phyloP scores from a whole-genome alignment of 768 basidiomycete genomes.

The Termitomyces titanicus region DNA sequence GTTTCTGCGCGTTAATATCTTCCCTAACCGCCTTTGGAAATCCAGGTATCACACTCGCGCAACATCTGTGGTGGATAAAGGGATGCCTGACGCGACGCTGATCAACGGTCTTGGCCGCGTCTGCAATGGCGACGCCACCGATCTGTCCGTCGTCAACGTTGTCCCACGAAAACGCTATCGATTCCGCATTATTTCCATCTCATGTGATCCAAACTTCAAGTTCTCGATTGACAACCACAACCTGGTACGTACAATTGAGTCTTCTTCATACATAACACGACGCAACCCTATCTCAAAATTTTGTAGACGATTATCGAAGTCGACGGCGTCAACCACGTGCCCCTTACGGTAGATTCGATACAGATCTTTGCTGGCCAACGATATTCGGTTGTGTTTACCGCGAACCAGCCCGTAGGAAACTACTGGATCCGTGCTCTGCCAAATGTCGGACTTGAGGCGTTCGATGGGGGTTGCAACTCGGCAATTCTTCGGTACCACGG shows the following conservation, averaged over 20 bases:
- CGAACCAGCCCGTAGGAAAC: not conserved
- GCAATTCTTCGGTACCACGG: conserved; percentile 1
- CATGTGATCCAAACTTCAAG: conserved; percentile 30
- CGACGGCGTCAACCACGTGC: conserved; percentile 1
- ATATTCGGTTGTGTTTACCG: not conserved
- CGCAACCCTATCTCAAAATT: not conserved
- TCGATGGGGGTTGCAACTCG: conserved; percentile 2
- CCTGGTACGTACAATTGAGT: conserved; percentile 19
- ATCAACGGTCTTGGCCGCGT: conserved; percentile 2
- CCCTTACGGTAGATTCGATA: not conserved
- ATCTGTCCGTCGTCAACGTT: conserved; percentile 34
- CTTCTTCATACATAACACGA: not conserved
- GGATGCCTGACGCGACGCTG: not conserved
- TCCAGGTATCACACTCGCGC: not conserved
- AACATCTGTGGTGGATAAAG: not conserved
- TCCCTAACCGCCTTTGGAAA: too few species aligned
- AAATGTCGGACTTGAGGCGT: not conserved
- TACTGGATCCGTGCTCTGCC: conserved; percentile 4
- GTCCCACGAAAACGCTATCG: conserved; percentile 29
- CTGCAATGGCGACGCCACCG: not conserved
- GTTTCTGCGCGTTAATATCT: too few species aligned
- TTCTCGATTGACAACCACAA: conserved; percentile 44
- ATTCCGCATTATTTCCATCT: conserved; percentile 29
- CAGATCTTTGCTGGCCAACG: conserved; percentile 4
- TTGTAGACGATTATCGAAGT: conserved; percentile 2